Evolutionary conservation across 306 rosid genomes (phyloP).

Genomic region (Glycyrrhiza uralensis): DNA sequence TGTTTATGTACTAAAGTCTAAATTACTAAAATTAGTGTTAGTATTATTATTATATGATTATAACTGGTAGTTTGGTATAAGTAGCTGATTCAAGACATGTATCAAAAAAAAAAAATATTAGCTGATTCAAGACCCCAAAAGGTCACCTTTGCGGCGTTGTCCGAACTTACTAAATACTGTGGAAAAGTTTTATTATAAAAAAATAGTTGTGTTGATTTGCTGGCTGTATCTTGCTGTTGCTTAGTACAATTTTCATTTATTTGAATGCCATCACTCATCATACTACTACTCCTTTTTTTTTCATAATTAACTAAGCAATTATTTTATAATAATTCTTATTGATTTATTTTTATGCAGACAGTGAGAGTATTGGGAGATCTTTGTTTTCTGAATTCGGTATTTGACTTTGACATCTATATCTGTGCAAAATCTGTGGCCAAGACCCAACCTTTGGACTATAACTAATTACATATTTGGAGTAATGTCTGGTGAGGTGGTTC

Average conservation of each 20-base stretch:
- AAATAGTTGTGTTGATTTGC: neutral
- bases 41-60: too few species aligned
- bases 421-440: slow-evolving; percentile 17
- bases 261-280: neutral
- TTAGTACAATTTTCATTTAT: neutral
- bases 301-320: neutral
- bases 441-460: slow-evolving; percentile 20
- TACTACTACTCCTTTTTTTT: neutral
- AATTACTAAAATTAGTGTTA: too few species aligned
- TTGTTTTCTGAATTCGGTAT: neutral
- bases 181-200: neutral
- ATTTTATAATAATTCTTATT: neutral
- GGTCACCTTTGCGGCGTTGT: neutral
- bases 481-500: slow-evolving; percentile 52
- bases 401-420: slow-evolving; percentile 17
- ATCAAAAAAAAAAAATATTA: too few species aligned
- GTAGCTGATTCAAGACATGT: too few species aligned
- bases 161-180: neutral
- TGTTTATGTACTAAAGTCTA: neutral
- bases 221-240: neutral
- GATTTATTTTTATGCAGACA: slow-evolving; percentile 26
- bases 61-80: too few species aligned
- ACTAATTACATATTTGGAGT: slow-evolving; percentile 4
- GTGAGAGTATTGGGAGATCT: slow-evolving; percentile 8
- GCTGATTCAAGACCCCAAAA: neutral